Evolutionary conservation across 73 alveolate genomes (phyloP).

Genomic region (Blepharisma stoltei): DNA sequence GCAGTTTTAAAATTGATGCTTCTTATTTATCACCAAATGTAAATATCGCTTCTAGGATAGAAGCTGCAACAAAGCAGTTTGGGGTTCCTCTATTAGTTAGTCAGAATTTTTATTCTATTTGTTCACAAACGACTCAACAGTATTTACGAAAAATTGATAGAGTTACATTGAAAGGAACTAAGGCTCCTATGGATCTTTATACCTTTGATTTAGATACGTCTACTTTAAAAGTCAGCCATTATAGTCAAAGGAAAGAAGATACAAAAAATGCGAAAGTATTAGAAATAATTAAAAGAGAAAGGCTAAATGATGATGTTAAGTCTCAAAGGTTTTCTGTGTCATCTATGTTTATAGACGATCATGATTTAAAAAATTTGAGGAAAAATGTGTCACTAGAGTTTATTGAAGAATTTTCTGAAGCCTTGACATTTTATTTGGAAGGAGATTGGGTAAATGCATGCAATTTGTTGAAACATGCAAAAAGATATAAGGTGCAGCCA

Average conservation of each 20-base stretch:
- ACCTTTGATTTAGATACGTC: slow-evolving; percentile 26
- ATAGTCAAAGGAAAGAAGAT: slow-evolving; percentile 37
- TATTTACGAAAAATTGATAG: slow-evolving; percentile 61
- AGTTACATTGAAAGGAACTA: slow-evolving; percentile 71
- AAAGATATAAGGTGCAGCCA: slow-evolving; percentile 32
- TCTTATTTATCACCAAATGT: slow-evolving; percentile 89
- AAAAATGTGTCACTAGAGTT: slow-evolving; percentile 64
- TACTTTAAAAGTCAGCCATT: slow-evolving; percentile 35
- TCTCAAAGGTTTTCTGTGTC: slow-evolving; percentile 38
- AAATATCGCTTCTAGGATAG: slow-evolving; percentile 91
- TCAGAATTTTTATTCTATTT: slow-evolving; percentile 44
- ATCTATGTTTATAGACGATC: slow-evolving; percentile 52
- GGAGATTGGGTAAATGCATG: slow-evolving; percentile 85
- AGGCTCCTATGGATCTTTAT: slow-evolving; percentile 49
- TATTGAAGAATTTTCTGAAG: slow-evolving; percentile 55
- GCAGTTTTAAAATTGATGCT: slow-evolving; percentile 89
- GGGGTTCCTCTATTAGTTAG: slow-evolving; percentile 58
- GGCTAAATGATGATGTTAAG: slow-evolving; percentile 31
- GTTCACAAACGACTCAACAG: slow-evolving; percentile 40
- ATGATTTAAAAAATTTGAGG: slow-evolving; percentile 67
- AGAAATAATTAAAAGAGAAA: slow-evolving; percentile 42
- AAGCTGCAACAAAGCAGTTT: slow-evolving; percentile 89
- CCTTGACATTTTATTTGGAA: slow-evolving; percentile 63
- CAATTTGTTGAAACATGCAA: slow-evolving; percentile 58
- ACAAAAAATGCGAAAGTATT: slow-evolving; percentile 41